These are phyloP conservation scores for Candida nanaspora DNA, from an alignment of 805 yeast species.

Conservation along the genomic window DNA sequence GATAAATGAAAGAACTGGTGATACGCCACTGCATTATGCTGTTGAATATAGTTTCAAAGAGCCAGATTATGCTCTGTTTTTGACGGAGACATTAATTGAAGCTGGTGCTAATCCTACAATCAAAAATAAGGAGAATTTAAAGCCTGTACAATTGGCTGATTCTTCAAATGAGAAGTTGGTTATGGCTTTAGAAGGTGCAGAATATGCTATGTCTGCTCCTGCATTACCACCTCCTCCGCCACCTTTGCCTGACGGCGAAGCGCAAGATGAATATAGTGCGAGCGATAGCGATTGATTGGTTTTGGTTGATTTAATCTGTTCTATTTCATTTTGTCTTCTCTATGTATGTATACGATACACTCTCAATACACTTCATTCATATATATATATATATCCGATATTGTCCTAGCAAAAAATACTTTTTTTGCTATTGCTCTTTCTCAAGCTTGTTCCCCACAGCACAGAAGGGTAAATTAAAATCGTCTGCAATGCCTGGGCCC, in stretches of 20 bases:
- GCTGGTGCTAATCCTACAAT: conserved; percentile 82
- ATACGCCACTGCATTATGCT: conserved; percentile 86
- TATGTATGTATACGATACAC: no score
- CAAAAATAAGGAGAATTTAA: conserved; percentile 55
- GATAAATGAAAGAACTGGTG: conserved; percentile 58
- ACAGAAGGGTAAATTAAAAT: no score
- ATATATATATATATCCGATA: no score
- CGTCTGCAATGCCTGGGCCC: not conserved
- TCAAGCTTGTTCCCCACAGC: no score
- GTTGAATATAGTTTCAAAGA: conserved; percentile 71
- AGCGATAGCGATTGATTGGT: conserved; percentile 8
- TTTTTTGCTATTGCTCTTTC: no score
- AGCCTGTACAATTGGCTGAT: conserved; percentile 56
- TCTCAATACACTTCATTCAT: no score
- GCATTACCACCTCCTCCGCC: conserved; percentile 24
- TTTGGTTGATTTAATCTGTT: no score
- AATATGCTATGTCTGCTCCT: conserved; percentile 47
- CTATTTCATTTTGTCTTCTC: no score
- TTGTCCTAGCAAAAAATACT: no score
- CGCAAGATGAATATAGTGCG: conserved; percentile 9
- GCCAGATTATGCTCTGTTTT: conserved; percentile 75
- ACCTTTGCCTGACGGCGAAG: conserved; percentile 32
- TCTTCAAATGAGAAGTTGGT: conserved; percentile 43
- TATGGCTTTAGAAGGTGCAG: conserved; percentile 73
- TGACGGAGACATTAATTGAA: conserved; percentile 76